phyloP scores from a whole-genome alignment of 2,329 filamentous ascomycete genomes.

The Aspergillus brunneoviolaceus region DNA sequence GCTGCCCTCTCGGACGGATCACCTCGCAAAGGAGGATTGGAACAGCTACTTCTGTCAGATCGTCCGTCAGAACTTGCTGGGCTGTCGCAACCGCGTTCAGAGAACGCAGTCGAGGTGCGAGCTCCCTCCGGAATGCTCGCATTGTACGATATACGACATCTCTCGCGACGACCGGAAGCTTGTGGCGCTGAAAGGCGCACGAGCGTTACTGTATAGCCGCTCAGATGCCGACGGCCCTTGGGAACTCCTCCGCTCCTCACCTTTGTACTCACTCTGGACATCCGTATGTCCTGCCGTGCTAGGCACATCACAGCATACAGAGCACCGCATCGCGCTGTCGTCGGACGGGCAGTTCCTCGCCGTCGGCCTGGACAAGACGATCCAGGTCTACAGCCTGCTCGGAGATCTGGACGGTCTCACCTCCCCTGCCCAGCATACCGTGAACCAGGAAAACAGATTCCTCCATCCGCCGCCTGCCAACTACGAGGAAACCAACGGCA shows the following conservation, averaged over 20 bases:
- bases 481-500: constrained; percentile 22
- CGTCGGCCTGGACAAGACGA: constrained; percentile 18
- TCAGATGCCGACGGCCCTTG: neutral
- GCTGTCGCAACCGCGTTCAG: constrained; percentile 8
- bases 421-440: constrained; percentile 16
- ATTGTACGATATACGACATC: constrained; percentile 9
- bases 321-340: constrained; percentile 20
- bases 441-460: constrained; percentile 14
- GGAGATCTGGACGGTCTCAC: constrained; percentile 2
- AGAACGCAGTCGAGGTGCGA: constrained; percentile 10
- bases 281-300: constrained; percentile 17
- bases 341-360: constrained; percentile 17
- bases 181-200: constrained; percentile 16
- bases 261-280: constrained; percentile 22
- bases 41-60: constrained; percentile 18
- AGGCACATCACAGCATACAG: constrained; percentile 13
- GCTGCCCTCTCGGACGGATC: constrained; percentile 9
- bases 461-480: neutral
- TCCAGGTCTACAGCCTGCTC: constrained; percentile 23
- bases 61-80: constrained; percentile 17
- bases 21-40: constrained; percentile 18
- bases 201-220: constrained; percentile 11
- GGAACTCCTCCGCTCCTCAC: constrained; percentile 13
- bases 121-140: constrained; percentile 12
- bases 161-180: constrained; percentile 15